Evolutionary conservation across 73 alveolate genomes (phyloP).

Genomic region (Paramecium primaurelia): DNA sequence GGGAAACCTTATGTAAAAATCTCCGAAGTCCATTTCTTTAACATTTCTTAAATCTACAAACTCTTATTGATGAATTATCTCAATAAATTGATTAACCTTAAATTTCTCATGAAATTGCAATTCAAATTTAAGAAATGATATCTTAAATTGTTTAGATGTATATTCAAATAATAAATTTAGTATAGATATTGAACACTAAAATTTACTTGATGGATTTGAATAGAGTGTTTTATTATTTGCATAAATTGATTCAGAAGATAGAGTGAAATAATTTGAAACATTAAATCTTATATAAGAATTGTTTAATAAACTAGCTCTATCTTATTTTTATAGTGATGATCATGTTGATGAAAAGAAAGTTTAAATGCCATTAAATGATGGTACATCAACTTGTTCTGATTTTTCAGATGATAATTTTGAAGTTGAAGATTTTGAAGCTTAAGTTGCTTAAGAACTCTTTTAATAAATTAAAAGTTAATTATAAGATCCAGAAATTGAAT

Average conservation of each 20-base stretch:
- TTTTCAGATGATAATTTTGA: slow-evolving; percentile 47
- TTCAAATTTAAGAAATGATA: background rate
- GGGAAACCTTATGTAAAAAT: slow-evolving; percentile 3
- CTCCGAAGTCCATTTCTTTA: background rate
- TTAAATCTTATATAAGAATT: background rate
- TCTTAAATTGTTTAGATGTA: background rate
- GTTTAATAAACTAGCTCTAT: background rate
- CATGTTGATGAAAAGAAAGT: background rate
- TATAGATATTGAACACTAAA: background rate
- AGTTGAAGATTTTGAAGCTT: slow-evolving; percentile 43
- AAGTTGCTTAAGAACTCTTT: slow-evolving; percentile 3
- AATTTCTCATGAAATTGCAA: background rate
- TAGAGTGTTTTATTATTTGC: background rate
- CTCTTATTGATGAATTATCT: background rate
- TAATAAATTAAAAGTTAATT: background rate
- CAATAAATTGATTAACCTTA: background rate
- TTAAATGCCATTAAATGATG: slow-evolving; percentile 24
- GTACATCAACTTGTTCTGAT: slow-evolving; percentile 37
- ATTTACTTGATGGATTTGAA: slow-evolving; percentile 19
- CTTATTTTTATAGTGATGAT: background rate
- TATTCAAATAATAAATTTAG: background rate
- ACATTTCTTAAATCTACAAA: background rate
- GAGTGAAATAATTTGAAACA: background rate
- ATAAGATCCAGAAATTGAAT: background rate
- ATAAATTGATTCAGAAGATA: background rate